Evolutionary conservation across 2,329 filamentous ascomycete species (phyloP).

Genomic region (Pseudogymnoascus sp.): DNA sequence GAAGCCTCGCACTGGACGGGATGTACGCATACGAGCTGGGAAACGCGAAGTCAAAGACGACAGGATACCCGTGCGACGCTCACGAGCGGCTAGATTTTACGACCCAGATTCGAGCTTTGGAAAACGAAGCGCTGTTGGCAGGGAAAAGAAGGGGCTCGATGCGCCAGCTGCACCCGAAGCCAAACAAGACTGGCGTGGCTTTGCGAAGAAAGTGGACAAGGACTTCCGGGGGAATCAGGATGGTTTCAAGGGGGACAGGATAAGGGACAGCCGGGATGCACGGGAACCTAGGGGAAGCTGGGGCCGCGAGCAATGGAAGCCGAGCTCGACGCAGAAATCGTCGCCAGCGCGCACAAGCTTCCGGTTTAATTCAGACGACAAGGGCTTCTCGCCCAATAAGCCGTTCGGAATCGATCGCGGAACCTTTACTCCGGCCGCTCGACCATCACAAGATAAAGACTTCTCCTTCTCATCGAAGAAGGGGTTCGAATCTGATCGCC

Average conservation of each 20-base stretch:
- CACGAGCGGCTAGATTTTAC: constrained; percentile 43
- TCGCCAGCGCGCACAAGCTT: neutral
- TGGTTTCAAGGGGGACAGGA: neutral
- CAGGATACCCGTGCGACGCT: constrained; percentile 30
- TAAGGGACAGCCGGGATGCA: constrained; percentile 8
- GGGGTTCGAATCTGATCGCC: neutral
- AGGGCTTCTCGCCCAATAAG: neutral
- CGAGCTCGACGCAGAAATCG: neutral
- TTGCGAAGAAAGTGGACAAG: neutral
- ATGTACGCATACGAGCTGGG: constrained; percentile 4
- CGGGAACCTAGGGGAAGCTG: neutral
- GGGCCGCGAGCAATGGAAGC: neutral
- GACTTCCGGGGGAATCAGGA: neutral
- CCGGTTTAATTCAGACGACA: neutral
- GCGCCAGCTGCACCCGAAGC: constrained; percentile 12
- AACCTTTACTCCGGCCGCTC: neutral
- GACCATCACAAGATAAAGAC: neutral
- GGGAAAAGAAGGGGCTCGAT: constrained; percentile 31
- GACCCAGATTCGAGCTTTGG: constrained; percentile 42
- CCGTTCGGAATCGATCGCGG: neutral
- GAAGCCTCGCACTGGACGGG: neutral
- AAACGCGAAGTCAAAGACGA: constrained; percentile 9
- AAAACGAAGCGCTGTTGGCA: constrained; percentile 47
- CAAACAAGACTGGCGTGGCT: constrained; percentile 9
- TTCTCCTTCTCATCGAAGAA: constrained; percentile 1